Evolutionary conservation across 2,329 filamentous ascomycete genomes (phyloP).

Genomic region (Fusarium euwallaceae): DNA sequence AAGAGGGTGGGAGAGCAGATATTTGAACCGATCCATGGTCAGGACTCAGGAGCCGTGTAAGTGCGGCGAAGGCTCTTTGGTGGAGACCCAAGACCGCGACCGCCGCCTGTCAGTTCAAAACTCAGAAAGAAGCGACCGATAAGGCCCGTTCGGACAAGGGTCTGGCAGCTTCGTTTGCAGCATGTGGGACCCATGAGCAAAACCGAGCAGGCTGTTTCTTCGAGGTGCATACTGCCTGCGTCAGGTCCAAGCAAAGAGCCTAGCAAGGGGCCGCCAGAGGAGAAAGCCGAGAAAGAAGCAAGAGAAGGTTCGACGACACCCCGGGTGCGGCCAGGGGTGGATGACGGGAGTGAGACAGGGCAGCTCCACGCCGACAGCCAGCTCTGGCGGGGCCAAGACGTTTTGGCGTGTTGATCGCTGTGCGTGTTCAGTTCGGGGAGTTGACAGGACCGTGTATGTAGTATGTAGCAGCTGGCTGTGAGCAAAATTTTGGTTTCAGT

Average conservation of each 20-base stretch:
- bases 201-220: conserved; percentile 21
- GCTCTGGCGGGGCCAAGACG: neutral
- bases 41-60: conserved; percentile 34
- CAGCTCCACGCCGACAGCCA: conserved; percentile 15
- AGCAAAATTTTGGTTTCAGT: neutral
- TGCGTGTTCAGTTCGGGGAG: conserved; percentile 17
- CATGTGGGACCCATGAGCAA: conserved; percentile 39
- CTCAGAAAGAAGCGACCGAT: conserved; percentile 33
- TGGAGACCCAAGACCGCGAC: conserved; percentile 23
- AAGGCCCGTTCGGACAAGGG: conserved; percentile 26
- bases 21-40: conserved; percentile 39
- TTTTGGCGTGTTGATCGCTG: conserved; percentile 1
- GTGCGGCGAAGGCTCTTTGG: conserved; percentile 34
- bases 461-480: neutral
- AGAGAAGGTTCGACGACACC: conserved; percentile 14
- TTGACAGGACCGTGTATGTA: neutral
- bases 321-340: conserved; percentile 34
- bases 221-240: conserved; percentile 34
- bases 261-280: neutral
- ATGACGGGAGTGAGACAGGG: conserved; percentile 5
- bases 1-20: conserved; percentile 43
- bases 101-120: conserved; percentile 18
- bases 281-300: conserved; percentile 32
- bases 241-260: conserved; percentile 3
- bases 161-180: conserved; percentile 42